Percentiles rank a stretch among this genome's conserved stretches.
Conservation (phyloP, 2,329 filamentous ascomycete species). For the Aspergillus pseudoviridinutans region DNA sequence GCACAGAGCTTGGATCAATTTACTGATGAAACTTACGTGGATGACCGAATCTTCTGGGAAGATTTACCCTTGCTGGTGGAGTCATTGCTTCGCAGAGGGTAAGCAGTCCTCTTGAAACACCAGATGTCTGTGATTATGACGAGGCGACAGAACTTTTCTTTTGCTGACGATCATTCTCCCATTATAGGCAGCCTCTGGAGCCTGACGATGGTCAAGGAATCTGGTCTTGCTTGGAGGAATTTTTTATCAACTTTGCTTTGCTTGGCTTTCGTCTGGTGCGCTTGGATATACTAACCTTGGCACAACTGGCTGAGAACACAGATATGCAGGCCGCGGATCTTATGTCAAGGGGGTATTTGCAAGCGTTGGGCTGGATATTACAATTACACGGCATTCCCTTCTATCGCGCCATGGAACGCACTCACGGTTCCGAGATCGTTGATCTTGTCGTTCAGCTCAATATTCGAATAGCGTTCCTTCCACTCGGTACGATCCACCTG, state of each 20-base stretch:
- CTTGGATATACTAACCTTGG: slow-evolving; percentile 37
- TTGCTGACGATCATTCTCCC: slow-evolving; percentile 1
- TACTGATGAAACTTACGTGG: slow-evolving; percentile 30
- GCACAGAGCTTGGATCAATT: slow-evolving; percentile 30
- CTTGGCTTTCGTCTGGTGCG: slow-evolving; percentile 40
- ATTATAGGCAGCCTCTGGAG: slow-evolving; percentile 27
- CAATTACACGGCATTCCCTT: slow-evolving; percentile 35
- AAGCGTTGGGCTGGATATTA: slow-evolving; percentile 33
- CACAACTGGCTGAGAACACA: slow-evolving; percentile 23
- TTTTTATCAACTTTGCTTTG: slow-evolving; percentile 38
- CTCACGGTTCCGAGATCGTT: slow-evolving; percentile 24
- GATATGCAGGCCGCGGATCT: slow-evolving; percentile 26
- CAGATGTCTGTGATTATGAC: not conserved
- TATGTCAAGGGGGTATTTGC: slow-evolving; percentile 33
- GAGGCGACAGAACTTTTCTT: not conserved
- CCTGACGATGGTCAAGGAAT: slow-evolving; percentile 27
- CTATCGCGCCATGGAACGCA: slow-evolving; percentile 30
- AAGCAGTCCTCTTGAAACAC: slow-evolving; percentile 10
- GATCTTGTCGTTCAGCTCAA: slow-evolving; percentile 28
- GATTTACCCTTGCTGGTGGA: slow-evolving; percentile 40
- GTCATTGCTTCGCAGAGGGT: slow-evolving; percentile 38
- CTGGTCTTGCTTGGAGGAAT: slow-evolving; percentile 36
- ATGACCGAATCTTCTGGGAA: slow-evolving; percentile 45
- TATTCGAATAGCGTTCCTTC: slow-evolving; percentile 23
- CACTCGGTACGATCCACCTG: slow-evolving; percentile 21